Base-by-base conservation (phyloP, 495 filamentous ascomycete species). In the Sabuloglossum arenarium region DNA sequence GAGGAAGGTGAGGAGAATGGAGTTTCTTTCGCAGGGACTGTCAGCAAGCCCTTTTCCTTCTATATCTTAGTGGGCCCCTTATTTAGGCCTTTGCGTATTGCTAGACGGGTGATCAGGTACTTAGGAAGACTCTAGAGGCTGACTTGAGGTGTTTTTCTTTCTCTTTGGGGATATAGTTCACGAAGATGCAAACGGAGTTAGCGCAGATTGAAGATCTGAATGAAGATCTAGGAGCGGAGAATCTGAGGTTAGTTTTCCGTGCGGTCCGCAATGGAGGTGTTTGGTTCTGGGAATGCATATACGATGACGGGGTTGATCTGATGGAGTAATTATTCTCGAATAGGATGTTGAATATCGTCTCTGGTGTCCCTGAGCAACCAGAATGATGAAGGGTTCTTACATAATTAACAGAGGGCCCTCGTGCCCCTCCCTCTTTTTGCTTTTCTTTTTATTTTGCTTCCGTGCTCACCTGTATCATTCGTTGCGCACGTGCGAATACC, bases 1-100 rank as follows among this genome's bases (percentile, higher is more conserved):
- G 45, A 49, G 45, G 51, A 39, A 54, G 51, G 51, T 32, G 51
- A 54, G 51, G 51, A 32, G 51, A 54, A 54, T 54, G 32, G 51
- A 32, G 29, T 54, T 39, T 54, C 51, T 39, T 32, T 54, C 32
- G 51, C 28, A 39, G 51, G 51, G 32, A 54, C 51, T 54, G 51
- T 54, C n/a, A 54, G 51, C 45, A 49, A 49, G 45, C 45, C 45
- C 45, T 49, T 49, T 49, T 49, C 45, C 45, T 49, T 49, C 21
- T 25, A 49, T 16, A 49, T 49, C 45, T 24, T 49, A 3, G 23
- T 49, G 45, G 21, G 45, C 45, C 45, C 45, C 45, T 49, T 49
- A 25, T 25, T 49, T 49, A 49, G 45, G n/a, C 45, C 21, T 16
- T 25, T 49, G 21, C 45, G 45, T 25, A 28, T 49, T 10, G 45